Evolutionary conservation across 2,329 filamentous ascomycete species (phyloP).

Genomic region (Colletotrichum trifolii): DNA sequence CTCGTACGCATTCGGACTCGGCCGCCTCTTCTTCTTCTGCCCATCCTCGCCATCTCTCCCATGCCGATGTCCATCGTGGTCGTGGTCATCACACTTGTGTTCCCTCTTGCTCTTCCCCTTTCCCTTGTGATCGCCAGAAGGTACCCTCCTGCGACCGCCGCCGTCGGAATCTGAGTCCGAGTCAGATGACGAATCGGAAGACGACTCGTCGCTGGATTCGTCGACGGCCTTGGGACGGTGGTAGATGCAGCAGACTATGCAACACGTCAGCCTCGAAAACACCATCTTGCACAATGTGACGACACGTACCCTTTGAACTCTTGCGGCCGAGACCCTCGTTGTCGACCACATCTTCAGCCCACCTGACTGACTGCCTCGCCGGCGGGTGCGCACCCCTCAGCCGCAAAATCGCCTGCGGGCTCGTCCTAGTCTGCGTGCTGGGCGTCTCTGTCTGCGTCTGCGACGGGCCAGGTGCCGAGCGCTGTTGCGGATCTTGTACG

Average conservation of each 20-base stretch:
- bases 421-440: slow-evolving; percentile 43
- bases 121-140: slow-evolving; percentile 49
- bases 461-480: slow-evolving; percentile 44
- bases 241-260: slow-evolving; percentile 96
- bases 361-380: slow-evolving; percentile 77
- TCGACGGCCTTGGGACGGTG: slow-evolving; percentile 84
- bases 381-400: slow-evolving; percentile 61
- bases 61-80: slow-evolving; percentile 48
- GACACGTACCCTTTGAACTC: slow-evolving; percentile 82
- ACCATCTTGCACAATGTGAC: background rate
- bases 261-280: background rate
- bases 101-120: slow-evolving; percentile 49
- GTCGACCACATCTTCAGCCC: slow-evolving; percentile 93
- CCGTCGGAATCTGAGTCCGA: slow-evolving; percentile 62
- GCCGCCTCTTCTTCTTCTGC: slow-evolving; percentile 55
- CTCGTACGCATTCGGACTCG: slow-evolving; percentile 86
- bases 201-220: slow-evolving; percentile 81
- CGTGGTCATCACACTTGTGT: slow-evolving; percentile 49
- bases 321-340: slow-evolving; percentile 96
- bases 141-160: slow-evolving; percentile 38
- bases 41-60: slow-evolving; percentile 43
- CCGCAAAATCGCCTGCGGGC: slow-evolving; percentile 57
- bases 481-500: slow-evolving; percentile 45
- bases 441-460: slow-evolving; percentile 48
- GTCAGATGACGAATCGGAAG: slow-evolving; percentile 65